Base-by-base conservation (phyloP, 176 grass and related monocot species). In the Chloris gayana region DNA sequence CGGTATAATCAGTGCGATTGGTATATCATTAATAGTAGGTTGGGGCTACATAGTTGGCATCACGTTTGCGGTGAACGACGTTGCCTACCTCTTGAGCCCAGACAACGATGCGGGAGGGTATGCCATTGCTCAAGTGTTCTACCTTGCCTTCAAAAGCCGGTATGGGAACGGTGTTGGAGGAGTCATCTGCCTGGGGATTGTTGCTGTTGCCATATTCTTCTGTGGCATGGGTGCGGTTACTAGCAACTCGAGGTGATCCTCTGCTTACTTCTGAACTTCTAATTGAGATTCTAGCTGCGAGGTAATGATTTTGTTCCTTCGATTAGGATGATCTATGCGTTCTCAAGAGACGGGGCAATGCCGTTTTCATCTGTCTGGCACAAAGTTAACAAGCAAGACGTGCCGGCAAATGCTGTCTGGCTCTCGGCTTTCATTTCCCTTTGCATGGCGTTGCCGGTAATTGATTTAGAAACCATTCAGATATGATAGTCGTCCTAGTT, bases 301-400 rank as follows among this genome's bases (percentile, higher is more conserved):
- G 11, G 24, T 60, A 27, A 60, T 82, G 25, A 9, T 26, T 31
- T 49, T 45, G 6, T 81, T 65, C 2, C 53, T 22, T 13, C 3
- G 63, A 35, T 39, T 64, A 98, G 92, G 88, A 95, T 93, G 92
- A 90, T 66, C 0, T 98, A 98, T 14, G 95, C 95, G 15, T 98
- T 98, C 86, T 98, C 96, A 2, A 89, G 96, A 84, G 96, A 98
- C 47, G 96, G 96, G 18, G 96, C 92, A 31, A 98, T 98, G 88
- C 92, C 96, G 34, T 76, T 95, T 47, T 98, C 95, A 24, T 78
- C 85, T 6, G 74, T 98, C 0, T 98, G 95, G 95, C 90, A 98
- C 79, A 94, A 81, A 85, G 90, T 98, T 10, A 98, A 98, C 88
- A 80, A 61, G 24, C 83, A 91, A 32, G 95, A 95, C 18, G 90